A percentile compares a stretch with the other conserved stretches of the same genome.
These are phyloP conservation scores for Mortierella sp. DNA, from an alignment of 371 early-diverging fungal genomes.

Conservation along the genomic window DNA sequence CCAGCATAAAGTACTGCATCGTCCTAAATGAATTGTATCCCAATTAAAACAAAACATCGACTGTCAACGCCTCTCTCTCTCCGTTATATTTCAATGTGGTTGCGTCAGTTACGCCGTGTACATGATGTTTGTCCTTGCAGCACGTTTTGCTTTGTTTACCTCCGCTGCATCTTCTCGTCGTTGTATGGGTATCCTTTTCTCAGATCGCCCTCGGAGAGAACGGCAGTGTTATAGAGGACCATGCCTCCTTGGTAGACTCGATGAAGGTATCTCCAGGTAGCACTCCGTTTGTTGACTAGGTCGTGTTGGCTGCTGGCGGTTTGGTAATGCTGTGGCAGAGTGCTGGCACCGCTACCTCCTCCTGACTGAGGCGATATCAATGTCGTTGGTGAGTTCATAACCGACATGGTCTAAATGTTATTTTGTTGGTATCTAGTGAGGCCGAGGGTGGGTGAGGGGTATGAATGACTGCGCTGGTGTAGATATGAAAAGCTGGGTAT, in stretches of 20 bases:
- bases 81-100: background rate
- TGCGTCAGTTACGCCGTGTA: too few relatives aligned
- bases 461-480: too few relatives aligned
- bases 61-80: background rate
- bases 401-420: background rate
- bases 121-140: too few relatives aligned
- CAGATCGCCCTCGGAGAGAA: conserved; percentile 36
- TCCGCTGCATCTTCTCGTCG: conserved; percentile 47
- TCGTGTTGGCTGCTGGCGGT: conserved; percentile 1
- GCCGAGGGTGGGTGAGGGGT: background rate
- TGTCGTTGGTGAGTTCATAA: background rate
- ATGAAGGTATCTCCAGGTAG: conserved; percentile 45
- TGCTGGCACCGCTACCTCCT: background rate
- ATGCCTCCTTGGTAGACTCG: conserved; percentile 48
- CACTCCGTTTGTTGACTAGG: conserved; percentile 37
- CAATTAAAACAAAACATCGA: too few relatives aligned
- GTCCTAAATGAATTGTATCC: conserved; percentile 23
- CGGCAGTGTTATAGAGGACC: conserved; percentile 47
- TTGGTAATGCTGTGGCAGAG: background rate
- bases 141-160: conserved; percentile 16
- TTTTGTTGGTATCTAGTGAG: background rate
- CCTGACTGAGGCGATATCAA: background rate
- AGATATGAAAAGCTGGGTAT: background rate
- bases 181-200: conserved; percentile 22
- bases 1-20: conserved; percentile 48